Evolutionary conservation across 257 asterid species (phyloP).

Genomic region (Fraxinus americana): DNA sequence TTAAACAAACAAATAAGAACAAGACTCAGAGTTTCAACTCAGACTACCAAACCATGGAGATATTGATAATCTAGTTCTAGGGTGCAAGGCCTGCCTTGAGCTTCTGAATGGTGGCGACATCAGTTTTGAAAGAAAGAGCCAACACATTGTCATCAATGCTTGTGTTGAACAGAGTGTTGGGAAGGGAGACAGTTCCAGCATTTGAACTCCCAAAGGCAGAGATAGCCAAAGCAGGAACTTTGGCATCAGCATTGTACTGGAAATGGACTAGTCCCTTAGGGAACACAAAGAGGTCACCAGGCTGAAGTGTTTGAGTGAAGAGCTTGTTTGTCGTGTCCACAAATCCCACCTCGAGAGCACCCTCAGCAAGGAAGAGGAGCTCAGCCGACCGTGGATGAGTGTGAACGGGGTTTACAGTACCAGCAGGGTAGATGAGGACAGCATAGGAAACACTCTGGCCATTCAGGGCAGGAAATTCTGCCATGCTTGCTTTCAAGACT

Average conservation of each 20-base stretch:
- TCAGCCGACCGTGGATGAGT: constrained; percentile 29
- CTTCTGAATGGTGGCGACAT: constrained; percentile 49
- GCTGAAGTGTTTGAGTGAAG: constrained; percentile 23
- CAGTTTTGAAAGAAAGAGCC: constrained; percentile 56
- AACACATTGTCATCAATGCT: constrained; percentile 36
- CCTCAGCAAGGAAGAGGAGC: constrained; percentile 27
- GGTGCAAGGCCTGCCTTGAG: constrained; percentile 43
- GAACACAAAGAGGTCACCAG: constrained; percentile 28
- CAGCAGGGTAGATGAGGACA: constrained; percentile 23
- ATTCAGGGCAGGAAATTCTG: constrained; percentile 28
- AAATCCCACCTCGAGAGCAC: constrained; percentile 30
- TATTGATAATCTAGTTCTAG: constrained; percentile 15
- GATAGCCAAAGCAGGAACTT: constrained; percentile 11
- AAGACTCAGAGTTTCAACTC: not conserved
- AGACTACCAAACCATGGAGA: not conserved
- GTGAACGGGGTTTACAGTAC: constrained; percentile 20
- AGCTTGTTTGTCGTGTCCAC: constrained; percentile 30
- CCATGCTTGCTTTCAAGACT: constrained; percentile 13
- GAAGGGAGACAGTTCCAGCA: constrained; percentile 29
- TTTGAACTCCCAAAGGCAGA: constrained; percentile 34
- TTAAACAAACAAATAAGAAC: not conserved
- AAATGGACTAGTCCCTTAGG: constrained; percentile 33
- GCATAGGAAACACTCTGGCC: constrained; percentile 35
- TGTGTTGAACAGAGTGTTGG: constrained; percentile 19
- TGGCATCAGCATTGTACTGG: constrained; percentile 23